Evolutionary conservation across 2,329 filamentous ascomycete species (phyloP).

Genomic region (Fusarium duplospermum): DNA sequence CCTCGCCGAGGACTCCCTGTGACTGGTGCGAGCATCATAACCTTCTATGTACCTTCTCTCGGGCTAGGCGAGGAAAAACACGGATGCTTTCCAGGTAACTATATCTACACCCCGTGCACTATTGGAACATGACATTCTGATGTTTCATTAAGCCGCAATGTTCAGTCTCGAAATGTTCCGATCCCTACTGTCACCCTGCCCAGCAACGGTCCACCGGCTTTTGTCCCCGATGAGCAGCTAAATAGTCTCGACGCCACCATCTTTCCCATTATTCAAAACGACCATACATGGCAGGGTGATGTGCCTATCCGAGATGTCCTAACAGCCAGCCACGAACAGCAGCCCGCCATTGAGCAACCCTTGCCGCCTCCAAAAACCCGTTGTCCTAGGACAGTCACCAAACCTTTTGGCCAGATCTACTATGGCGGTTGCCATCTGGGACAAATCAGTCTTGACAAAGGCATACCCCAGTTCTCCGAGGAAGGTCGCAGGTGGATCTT

Average conservation of each 20-base stretch:
- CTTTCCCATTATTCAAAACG: not conserved
- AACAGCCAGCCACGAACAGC: not conserved
- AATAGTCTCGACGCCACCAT: not conserved
- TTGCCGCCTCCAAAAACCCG: not conserved
- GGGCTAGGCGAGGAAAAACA: not conserved
- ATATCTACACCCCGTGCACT: not conserved
- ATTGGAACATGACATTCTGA: not conserved
- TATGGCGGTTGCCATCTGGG: not conserved
- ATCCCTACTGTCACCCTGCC: not conserved
- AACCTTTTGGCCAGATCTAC: not conserved
- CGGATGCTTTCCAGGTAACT: not conserved
- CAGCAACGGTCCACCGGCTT: not conserved
- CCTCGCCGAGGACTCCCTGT: not conserved
- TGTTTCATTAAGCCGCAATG: not conserved
- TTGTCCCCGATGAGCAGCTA: not conserved
- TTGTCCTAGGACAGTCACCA: not conserved
- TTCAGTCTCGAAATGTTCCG: not conserved
- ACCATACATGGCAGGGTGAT: not conserved
- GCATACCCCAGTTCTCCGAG: not conserved
- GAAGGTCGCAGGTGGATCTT: not conserved
- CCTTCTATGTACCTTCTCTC: not conserved
- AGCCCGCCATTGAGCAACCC: not conserved
- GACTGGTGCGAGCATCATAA: not conserved
- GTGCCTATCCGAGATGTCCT: not conserved
- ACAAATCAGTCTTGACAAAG: not conserved